Percentiles rank a stretch among this genome's conserved stretches.
Evolutionary conservation across 768 basidiomycete genomes (phyloP).

Genomic region (Russula lepida): DNA sequence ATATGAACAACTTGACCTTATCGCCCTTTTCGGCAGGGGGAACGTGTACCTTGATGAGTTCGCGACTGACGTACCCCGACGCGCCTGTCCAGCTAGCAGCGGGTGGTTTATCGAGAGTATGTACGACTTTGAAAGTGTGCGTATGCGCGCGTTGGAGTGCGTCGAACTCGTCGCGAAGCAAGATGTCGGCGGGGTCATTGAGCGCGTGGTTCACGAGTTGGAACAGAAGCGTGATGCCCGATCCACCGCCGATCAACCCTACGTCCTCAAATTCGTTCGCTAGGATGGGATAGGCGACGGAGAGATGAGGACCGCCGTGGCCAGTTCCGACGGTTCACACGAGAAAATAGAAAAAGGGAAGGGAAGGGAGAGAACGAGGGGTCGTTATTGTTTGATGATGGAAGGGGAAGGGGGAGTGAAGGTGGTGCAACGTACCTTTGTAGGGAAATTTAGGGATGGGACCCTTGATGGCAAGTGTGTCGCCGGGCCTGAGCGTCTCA

Average conservation of each 20-base stretch:
- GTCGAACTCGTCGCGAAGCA: constrained; percentile 74
- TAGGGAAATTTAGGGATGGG: constrained; percentile 84
- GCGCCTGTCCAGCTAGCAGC: constrained; percentile 62
- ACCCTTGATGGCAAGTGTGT: constrained; percentile 80
- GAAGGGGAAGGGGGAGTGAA: neutral
- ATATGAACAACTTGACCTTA: constrained; percentile 85
- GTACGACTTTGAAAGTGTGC: constrained; percentile 70
- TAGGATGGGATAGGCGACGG: constrained; percentile 28
- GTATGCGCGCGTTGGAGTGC: constrained; percentile 59
- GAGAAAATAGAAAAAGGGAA: neutral
- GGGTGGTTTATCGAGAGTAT: constrained; percentile 73
- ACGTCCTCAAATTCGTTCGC: constrained; percentile 81
- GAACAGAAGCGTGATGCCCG: constrained; percentile 85
- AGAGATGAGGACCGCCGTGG: neutral
- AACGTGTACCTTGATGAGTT: constrained; percentile 68
- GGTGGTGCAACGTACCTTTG: constrained; percentile 43
- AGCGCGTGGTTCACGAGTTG: constrained; percentile 73
- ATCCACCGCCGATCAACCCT: constrained; percentile 87
- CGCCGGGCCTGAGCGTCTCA: constrained; percentile 63
- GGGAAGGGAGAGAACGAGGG: neutral
- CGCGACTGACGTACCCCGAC: constrained; percentile 65
- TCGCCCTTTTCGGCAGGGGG: constrained; percentile 53
- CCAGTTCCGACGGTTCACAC: no score
- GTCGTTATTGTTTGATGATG: neutral
- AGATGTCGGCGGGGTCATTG: constrained; percentile 72